These are phyloP conservation scores for Pseudonitzschia pungens DNA, from an alignment of 108 stramenopile genomes.

Conservation along the genomic window DNA sequence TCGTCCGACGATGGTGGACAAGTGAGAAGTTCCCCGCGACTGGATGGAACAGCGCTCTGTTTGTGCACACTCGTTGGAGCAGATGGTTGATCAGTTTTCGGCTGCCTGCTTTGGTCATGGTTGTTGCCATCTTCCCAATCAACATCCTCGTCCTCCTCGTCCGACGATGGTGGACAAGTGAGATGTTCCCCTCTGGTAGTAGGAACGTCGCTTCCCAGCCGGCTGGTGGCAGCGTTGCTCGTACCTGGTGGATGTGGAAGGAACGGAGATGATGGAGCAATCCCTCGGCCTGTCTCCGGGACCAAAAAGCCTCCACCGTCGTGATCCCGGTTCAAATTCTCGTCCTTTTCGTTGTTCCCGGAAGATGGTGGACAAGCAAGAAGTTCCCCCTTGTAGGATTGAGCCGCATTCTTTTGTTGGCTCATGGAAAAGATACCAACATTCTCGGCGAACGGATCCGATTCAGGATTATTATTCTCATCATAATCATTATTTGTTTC, in stretches of 20 bases:
- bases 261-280: not conserved
- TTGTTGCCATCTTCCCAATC: constrained; percentile 1
- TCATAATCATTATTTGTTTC: too few relatives aligned
- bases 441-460: not conserved
- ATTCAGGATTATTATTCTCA: too few relatives aligned
- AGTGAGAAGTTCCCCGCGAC: constrained; percentile 1
- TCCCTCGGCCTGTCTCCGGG: not conserved
- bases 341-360: not conserved
- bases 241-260: not conserved
- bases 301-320: not conserved
- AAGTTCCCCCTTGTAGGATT: not conserved
- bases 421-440: not conserved
- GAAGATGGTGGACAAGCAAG: not conserved
- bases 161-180: not conserved
- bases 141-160: not conserved
- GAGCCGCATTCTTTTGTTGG: not conserved
- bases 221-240: not conserved
- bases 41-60: not conserved
- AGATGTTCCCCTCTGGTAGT: not conserved
- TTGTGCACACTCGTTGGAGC: not conserved
- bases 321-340: not conserved
- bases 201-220: not conserved
- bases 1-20: not conserved
- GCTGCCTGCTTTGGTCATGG: not conserved
- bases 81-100: not conserved